Base-by-base conservation (phyloP, 164 flowering plant species). In the Sedum album region DNA sequence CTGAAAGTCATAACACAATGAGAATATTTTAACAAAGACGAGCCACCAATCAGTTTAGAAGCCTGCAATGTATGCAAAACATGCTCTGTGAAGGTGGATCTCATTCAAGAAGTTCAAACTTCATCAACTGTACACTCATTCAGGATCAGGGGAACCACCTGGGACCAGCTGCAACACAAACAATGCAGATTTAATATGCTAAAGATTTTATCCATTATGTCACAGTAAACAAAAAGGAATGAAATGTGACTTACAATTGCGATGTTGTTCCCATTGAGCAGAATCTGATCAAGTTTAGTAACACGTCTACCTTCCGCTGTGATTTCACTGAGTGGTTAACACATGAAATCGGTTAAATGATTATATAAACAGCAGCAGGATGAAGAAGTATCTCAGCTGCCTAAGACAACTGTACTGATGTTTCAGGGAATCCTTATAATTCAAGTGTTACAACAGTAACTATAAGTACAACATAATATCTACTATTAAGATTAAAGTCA, bases 181-280 rank as follows among this genome's bases (percentile, higher is more conserved):
- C 46, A 8, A 42, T 14, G 30, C 25, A 23, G 38, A 68, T 23
- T 5, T 23, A 60, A n/a, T 18, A 26, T 48, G 31, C 11, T 26
- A 7, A 42, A 44, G 33, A 10, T 20, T 14, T 17, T 20, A 31
- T n/a, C n/a, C n/a, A 2, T 31, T 25, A 21, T 14, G 28, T 23
- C 5, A 31, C 26, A 1, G 6, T 21, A 62, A 46, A 63, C 25
- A 17, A 2, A 0, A 11, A 28, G 1, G 46, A 6, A 8, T 10
- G 15, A 4, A 17, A 57, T 7, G 28, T 57, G 2, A 81, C 97
- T 91, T 82, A 93, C 98, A 79, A 93, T 93, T 39, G 98, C 98
- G 46, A 93, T 93, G 74, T 93, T 91, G 86, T 93, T 93, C 53
- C 98, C 98, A 68, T 93, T 91, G 25, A 93, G 95, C 77, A 93